Evolutionary conservation across 2,329 filamentous ascomycete species (phyloP), one percentile per base, ranked within the genome.

Genomic region (Colletotrichum scovillei): DNA sequence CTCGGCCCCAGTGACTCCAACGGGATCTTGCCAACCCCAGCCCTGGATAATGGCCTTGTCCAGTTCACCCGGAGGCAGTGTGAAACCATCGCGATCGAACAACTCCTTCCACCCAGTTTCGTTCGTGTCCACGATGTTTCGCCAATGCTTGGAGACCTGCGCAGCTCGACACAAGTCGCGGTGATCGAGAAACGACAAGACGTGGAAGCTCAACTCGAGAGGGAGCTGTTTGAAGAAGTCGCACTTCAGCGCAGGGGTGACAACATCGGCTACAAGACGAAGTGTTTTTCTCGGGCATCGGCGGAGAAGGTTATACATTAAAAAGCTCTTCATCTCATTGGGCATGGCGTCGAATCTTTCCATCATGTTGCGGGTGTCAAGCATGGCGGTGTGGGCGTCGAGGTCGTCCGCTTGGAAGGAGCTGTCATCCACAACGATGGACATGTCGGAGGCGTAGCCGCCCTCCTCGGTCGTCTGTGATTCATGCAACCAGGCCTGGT

Each of bases 1-100:
- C 82, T 99, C 97, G 68, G 89, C 94, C 28, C 93, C 94, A 66
- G 94, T 90, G 4, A 88, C 82, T 0, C 93, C 93, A 68, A 91
- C 89, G 0, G 95, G 94, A 79, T 96, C 94, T 81, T 99, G 97
- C 95, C 97, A 99, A 16, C 95, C 97, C 97, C 97, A 99, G 16
- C 97, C 97, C 85, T 98, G 94, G 55, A 88, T 86, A 68, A 98
- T 95, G 35, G 97, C 95, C 77, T 92, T 92, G 76, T 94, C 92
- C 28, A 99, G 87, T 82, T 99, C 97, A 22, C 94, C 94, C 0
- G 92, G 87, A 0, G 95, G 92, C 2, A 99, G 86, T 32, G 86
- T 86, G 81, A 94, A 98, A 0, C 95, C 95, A 80, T 98, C 95
- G 1, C 87, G 88, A 74, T 98, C 95, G 55, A 99, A 92, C 1